phyloP scores from a whole-genome alignment of 768 basidiomycete species.

The Xerocomellus dryophilus region DNA sequence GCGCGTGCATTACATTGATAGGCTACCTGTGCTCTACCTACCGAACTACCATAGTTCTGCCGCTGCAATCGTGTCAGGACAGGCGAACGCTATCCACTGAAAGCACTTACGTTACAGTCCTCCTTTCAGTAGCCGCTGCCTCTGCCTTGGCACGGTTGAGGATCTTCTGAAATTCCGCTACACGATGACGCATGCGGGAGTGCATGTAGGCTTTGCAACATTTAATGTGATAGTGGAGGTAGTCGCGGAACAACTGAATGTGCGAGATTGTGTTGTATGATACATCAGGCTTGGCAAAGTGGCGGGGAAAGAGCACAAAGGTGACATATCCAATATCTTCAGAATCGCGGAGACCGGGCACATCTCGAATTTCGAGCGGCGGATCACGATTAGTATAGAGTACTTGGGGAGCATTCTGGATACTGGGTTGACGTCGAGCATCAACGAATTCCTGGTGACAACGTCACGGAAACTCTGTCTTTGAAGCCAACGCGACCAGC shows the following conservation, averaged over 20 bases:
- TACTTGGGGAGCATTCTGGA: slow-evolving; percentile 97
- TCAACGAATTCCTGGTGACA: slow-evolving; percentile 89
- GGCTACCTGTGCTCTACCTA: slow-evolving; percentile 25
- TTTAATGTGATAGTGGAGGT: slow-evolving; percentile 99
- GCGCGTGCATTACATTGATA: neutral
- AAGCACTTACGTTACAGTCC: slow-evolving; percentile 75
- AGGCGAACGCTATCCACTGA: neutral
- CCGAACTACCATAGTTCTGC: slow-evolving; percentile 55
- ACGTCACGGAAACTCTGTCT: slow-evolving; percentile 4
- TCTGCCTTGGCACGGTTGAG: slow-evolving; percentile 96
- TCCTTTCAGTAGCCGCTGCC: slow-evolving; percentile 73
- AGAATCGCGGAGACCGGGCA: slow-evolving; percentile 73
- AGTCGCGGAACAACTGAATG: slow-evolving; percentile 95
- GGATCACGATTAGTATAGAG: slow-evolving; percentile 93
- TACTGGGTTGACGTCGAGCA: slow-evolving; percentile 86
- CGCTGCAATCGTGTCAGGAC: slow-evolving; percentile 36
- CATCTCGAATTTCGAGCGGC: slow-evolving; percentile 90
- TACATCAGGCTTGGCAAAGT: slow-evolving; percentile 70
- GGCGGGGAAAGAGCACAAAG: slow-evolving; percentile 95
- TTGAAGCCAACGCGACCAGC: slow-evolving; percentile 5
- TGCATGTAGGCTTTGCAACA: slow-evolving; percentile 99
- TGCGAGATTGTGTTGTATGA: slow-evolving; percentile 85
- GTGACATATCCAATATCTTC: slow-evolving; percentile 97
- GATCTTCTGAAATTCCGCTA: slow-evolving; percentile 93
- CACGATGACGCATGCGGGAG: slow-evolving; percentile 90